phyloP scores from a whole-genome alignment of 352 stramenopile species.

The Globisporangium recalcitrans region DNA sequence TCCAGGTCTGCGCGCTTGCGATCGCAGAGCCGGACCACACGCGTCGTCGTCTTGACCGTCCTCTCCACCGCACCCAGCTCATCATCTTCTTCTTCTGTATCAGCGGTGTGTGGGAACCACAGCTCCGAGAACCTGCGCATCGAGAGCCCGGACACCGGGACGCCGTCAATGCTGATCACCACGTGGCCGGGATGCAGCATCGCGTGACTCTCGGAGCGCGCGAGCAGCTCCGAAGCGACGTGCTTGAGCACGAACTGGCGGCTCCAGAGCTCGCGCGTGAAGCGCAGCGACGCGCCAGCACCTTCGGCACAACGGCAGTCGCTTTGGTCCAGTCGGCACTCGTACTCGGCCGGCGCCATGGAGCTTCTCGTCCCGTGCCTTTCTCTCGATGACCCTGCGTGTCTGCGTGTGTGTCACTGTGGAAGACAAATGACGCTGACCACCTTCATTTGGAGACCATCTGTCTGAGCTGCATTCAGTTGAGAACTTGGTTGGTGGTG shows the following conservation, averaged over 20 bases:
- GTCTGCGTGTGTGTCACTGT: not conserved
- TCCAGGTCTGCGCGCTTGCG: constrained; percentile 32
- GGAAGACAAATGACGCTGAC: not conserved
- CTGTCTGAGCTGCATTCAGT: not conserved
- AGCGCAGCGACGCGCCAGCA: constrained; percentile 9
- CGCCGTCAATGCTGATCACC: constrained; percentile 28
- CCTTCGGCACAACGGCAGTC: constrained; percentile 9
- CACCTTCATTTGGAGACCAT: not conserved
- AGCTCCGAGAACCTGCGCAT: constrained; percentile 28
- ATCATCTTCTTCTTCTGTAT: not conserved
- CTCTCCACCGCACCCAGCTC: not conserved
- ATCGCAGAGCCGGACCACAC: constrained; percentile 23
- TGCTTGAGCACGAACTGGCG: constrained; percentile 36
- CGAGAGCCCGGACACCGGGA: constrained; percentile 20
- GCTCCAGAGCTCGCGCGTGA: constrained; percentile 39
- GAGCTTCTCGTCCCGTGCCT: not conserved
- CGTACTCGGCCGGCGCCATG: constrained; percentile 31
- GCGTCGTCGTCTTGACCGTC: not conserved
- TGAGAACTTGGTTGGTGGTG: no score
- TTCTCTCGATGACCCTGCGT: not conserved
- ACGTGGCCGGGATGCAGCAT: constrained; percentile 25
- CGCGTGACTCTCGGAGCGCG: constrained; percentile 16
- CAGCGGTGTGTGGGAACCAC: constrained; percentile 15
- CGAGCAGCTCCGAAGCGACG: constrained; percentile 16
- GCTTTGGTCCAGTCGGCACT: constrained; percentile 17